Percentiles rank a stretch among this genome's conserved stretches.
Conservation (phyloP, 805 yeast species). For the Metschnikowia anglica region DNA sequence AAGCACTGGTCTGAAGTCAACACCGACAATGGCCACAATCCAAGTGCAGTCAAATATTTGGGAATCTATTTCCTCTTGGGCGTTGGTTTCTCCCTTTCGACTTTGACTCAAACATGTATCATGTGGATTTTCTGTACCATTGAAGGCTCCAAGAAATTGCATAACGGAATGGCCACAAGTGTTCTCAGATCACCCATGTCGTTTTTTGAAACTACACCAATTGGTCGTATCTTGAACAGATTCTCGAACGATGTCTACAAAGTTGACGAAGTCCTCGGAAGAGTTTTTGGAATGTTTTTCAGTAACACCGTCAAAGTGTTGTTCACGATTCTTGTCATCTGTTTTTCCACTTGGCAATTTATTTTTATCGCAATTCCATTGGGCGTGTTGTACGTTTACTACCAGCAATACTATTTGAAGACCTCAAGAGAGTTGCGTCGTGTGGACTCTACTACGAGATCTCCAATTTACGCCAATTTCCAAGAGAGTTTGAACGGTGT, state of each 20-base stretch:
- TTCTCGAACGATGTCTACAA: slow-evolving; percentile 89
- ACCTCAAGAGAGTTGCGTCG: slow-evolving; percentile 83
- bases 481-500: slow-evolving; percentile 80
- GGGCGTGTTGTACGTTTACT: slow-evolving; percentile 59
- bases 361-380: slow-evolving; percentile 71
- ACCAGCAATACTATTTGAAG: slow-evolving; percentile 72
- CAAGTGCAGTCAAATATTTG: slow-evolving; percentile 67
- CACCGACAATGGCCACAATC: slow-evolving; percentile 65
- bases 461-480: slow-evolving; percentile 82
- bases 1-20: slow-evolving; percentile 97
- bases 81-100: slow-evolving; percentile 56
- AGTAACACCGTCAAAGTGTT: slow-evolving; percentile 58
- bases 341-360: slow-evolving; percentile 87
- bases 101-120: slow-evolving; percentile 63
- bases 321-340: slow-evolving; percentile 76
- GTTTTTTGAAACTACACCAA: slow-evolving; percentile 93
- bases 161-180: slow-evolving; percentile 64
- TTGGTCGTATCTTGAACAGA: slow-evolving; percentile 87
- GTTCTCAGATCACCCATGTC: slow-evolving; percentile 92
- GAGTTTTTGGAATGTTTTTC: slow-evolving; percentile 71
- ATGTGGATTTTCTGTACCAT: slow-evolving; percentile 83
- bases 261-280: slow-evolving; percentile 74
- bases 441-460: slow-evolving; percentile 73
- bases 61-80: slow-evolving; percentile 78
- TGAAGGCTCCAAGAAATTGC: slow-evolving; percentile 74